These are phyloP conservation scores for Candida berthetii DNA, from an alignment of 805 yeast genomes.

Conservation along the genomic window DNA sequence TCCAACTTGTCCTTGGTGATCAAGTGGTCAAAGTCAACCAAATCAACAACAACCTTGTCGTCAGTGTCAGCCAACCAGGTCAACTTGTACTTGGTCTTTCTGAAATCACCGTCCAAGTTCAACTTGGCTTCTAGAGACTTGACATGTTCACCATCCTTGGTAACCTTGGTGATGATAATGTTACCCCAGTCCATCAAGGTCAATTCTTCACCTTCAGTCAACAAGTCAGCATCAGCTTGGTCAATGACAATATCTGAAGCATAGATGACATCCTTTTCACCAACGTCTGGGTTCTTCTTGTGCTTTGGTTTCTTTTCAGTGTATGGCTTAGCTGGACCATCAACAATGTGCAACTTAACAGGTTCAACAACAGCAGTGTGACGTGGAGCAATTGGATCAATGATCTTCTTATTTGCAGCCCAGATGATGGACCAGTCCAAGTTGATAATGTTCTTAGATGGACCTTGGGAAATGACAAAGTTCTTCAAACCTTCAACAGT, in stretches of 20 bases:
- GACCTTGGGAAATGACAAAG: conserved; percentile 94
- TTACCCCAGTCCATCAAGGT: conserved; percentile 99
- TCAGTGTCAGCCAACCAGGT: conserved; percentile 90
- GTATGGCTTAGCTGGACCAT: conserved; percentile 60
- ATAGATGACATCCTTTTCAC: conserved; percentile 72
- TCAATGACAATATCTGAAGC: conserved; percentile 65
- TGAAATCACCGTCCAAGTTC: conserved; percentile 94
- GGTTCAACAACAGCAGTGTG: conserved; percentile 78
- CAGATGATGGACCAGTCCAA: conserved; percentile 97
- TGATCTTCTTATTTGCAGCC: conserved; percentile 95
- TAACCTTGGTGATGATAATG: conserved; percentile 67
- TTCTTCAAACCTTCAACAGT: conserved; percentile 94
- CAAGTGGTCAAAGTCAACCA: conserved; percentile 90
- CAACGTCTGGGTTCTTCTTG: conserved; percentile 91
- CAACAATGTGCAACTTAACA: conserved; percentile 60
- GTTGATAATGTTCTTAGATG: conserved; percentile 94
- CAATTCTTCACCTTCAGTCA: conserved; percentile 81
- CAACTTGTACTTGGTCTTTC: conserved; percentile 88
- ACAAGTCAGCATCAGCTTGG: conserved; percentile 75
- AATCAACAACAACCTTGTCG: conserved; percentile 66
- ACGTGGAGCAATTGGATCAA: conserved; percentile 97
- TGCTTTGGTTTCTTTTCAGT: conserved; percentile 83
- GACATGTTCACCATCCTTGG: conserved; percentile 53
- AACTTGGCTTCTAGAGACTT: conserved; percentile 67
- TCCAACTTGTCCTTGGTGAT: conserved; percentile 93